A percentile compares a stretch with the other conserved stretches of the same genome.
Evolutionary conservation across 192 early-diverging fungal genomes (phyloP).

Genomic region (Coemansia sp.): DNA sequence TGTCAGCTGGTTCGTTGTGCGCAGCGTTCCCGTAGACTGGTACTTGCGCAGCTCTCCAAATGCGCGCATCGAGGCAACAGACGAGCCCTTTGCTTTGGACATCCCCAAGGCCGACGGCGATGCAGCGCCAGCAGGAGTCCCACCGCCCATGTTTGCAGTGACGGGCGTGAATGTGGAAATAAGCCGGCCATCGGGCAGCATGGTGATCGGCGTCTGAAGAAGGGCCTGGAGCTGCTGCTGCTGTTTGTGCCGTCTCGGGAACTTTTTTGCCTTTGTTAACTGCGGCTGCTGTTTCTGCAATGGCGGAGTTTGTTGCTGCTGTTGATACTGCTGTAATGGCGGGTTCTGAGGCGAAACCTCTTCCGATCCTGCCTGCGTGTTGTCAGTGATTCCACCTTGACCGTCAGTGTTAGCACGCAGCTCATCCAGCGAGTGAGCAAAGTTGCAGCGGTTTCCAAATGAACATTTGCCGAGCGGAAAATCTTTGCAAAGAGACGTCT

Average conservation of each 20-base stretch:
- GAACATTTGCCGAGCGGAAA: conserved; percentile 89
- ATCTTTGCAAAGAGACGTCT: conserved; percentile 92
- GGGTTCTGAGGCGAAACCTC: background rate
- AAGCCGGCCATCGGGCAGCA: conserved; percentile 46
- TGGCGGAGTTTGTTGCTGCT: conserved; percentile 1
- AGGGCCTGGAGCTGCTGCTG: conserved; percentile 21
- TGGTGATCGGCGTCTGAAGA: conserved; percentile 32
- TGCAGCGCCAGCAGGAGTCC: background rate
- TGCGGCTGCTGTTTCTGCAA: background rate
- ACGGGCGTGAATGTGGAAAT: conserved; percentile 40
- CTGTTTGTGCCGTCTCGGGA: conserved; percentile 7
- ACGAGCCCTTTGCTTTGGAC: background rate
- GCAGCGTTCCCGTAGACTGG: conserved; percentile 50
- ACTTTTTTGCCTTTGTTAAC: background rate
- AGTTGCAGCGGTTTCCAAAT: conserved; percentile 94
- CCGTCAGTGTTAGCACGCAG: conserved; percentile 24
- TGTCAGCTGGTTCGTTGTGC: conserved; percentile 9
- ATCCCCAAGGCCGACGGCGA: background rate
- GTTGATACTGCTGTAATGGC: background rate
- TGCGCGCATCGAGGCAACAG: conserved; percentile 1
- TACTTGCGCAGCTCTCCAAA: conserved; percentile 42
- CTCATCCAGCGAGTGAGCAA: conserved; percentile 73
- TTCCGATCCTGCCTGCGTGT: background rate
- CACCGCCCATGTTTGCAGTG: background rate
- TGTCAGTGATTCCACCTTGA: background rate